Conservation (phyloP, 352 stramenopile genomes). For the Detonula confervacea region DNA sequence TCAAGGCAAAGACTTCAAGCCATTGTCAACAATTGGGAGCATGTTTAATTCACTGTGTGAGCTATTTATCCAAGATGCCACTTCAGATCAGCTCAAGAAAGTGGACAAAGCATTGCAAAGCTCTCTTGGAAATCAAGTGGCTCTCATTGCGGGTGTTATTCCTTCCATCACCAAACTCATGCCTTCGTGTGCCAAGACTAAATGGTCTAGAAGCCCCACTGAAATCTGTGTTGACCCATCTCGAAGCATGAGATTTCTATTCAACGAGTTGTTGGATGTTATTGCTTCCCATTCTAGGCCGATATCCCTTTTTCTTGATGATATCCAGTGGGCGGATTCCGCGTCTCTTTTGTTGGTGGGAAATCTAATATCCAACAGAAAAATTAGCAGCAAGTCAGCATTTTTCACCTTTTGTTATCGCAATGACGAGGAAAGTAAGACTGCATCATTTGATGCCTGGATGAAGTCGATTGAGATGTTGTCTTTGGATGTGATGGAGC, state of each 20-base stretch:
- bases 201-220: no score
- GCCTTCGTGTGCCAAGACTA: no score
- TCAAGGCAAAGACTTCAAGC: conserved; percentile 26
- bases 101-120: conserved; percentile 13
- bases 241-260: conserved; percentile 22
- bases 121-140: conserved; percentile 23
- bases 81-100: conserved; percentile 12
- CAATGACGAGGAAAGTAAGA: conserved; percentile 16
- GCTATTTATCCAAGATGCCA: conserved; percentile 15
- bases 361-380: conserved; percentile 18
- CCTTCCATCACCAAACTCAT: conserved; percentile 32
- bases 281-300: conserved; percentile 5
- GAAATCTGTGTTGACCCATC: conserved; percentile 14
- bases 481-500: conserved; percentile 28
- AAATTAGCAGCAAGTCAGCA: background rate
- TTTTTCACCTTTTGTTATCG: conserved; percentile 45
- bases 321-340: conserved; percentile 44
- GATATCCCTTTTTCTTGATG: conserved; percentile 43
- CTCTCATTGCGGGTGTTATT: conserved; percentile 9
- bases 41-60: conserved; percentile 33
- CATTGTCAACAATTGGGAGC: conserved; percentile 22
- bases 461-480: conserved; percentile 17
- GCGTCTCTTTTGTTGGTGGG: conserved; percentile 29
- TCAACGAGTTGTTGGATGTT: conserved; percentile 16
- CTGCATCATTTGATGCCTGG: conserved; percentile 21